These are phyloP conservation scores for Hirschfeldia incana DNA, from an alignment of 345 rosid species.

Conservation along the genomic window DNA sequence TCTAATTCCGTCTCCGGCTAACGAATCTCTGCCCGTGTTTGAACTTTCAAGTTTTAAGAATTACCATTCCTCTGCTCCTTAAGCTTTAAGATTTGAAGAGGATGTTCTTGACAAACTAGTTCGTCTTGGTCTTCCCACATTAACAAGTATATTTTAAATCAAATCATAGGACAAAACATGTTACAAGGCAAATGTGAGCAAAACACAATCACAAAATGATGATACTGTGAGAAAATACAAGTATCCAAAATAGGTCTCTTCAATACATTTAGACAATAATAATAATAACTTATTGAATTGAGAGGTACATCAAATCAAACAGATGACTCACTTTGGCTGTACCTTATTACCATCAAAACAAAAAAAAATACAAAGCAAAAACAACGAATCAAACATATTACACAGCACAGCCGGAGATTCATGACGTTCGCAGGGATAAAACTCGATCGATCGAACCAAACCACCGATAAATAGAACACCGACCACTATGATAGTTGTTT, in stretches of 20 bases:
- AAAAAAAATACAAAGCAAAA: conserved; percentile 8
- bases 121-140: conserved; percentile 23
- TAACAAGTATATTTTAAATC: neutral
- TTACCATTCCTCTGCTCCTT: neutral
- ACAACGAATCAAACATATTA: conserved; percentile 40
- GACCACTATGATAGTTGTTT: conserved; percentile 40
- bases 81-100: neutral
- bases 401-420: conserved; percentile 38
- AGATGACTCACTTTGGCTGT: conserved; percentile 34
- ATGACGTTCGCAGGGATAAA: conserved; percentile 27
- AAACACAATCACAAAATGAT: neutral
- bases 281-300: conserved; percentile 34
- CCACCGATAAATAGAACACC: conserved; percentile 37
- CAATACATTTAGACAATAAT: conserved; percentile 8
- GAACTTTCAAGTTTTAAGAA: neutral
- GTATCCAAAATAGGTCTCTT: neutral
- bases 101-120: conserved; percentile 15
- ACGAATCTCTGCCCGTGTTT: neutral
- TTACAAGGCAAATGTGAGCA: neutral
- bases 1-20: conserved; percentile 25
- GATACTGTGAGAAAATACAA: neutral
- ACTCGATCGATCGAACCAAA: conserved; percentile 29
- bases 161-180: neutral
- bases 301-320: conserved; percentile 34
- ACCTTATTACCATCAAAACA: conserved; percentile 40